Conservation (phyloP, 164 flowering plant species). For the Annona cherimola region DNA sequence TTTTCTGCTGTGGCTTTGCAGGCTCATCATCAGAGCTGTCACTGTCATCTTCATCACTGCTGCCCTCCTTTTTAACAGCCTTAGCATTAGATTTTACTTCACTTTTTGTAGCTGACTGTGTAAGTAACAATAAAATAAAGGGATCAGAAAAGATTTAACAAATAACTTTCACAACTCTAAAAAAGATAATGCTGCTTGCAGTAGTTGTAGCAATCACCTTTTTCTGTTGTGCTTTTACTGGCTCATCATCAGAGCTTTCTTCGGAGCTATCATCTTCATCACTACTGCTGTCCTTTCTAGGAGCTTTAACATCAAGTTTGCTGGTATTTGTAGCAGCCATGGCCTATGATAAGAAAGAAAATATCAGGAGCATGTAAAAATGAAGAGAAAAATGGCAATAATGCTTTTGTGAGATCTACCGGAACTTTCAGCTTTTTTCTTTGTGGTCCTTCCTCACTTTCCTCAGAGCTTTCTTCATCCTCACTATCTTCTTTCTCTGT, state of each 20-base stretch:
- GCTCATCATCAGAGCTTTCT: slow-evolving; percentile 7
- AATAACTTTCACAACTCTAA: too few relatives aligned
- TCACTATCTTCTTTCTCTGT: slow-evolving; percentile 11
- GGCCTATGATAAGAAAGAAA: not conserved
- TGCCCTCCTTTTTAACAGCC: slow-evolving; percentile 6
- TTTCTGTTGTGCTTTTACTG: slow-evolving; percentile 2
- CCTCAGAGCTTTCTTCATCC: slow-evolving; percentile 34
- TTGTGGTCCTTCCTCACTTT: slow-evolving; percentile 40
- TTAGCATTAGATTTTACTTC: slow-evolving; percentile 1
- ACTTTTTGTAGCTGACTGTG: slow-evolving; percentile 1
- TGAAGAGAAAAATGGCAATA: not conserved
- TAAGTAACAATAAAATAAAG: not conserved
- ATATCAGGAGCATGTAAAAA: not conserved
- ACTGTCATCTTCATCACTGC: slow-evolving; percentile 9
- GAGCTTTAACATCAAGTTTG: not conserved
- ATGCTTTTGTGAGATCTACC: not conserved
- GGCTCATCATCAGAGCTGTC: slow-evolving; percentile 10
- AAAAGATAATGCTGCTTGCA: too few relatives aligned
- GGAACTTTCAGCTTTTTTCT: slow-evolving; percentile 24
- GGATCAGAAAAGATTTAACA: too few relatives aligned
- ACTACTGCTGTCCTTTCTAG: slow-evolving; percentile 7
- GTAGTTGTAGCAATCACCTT: slow-evolving; percentile 1
- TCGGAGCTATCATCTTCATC: slow-evolving; percentile 7
- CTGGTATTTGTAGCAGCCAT: slow-evolving; percentile 1
- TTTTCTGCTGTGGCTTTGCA: slow-evolving; percentile 3